Percentiles rank a stretch among this genome's conserved stretches.
These are phyloP conservation scores for Naegleria lovaniensis DNA, from an alignment of 208 protist species.

Conservation along the genomic window DNA sequence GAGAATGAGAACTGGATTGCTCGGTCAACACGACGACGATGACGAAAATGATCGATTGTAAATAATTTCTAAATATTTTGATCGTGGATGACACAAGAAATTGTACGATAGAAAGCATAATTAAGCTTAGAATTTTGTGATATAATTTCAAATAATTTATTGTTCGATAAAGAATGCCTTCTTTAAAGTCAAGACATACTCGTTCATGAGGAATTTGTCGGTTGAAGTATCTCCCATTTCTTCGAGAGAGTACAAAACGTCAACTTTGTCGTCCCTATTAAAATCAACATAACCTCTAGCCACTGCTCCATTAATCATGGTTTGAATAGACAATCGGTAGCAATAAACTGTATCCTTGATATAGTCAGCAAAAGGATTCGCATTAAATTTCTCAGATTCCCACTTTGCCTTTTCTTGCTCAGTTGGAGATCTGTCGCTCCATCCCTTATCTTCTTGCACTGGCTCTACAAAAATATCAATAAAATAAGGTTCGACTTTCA, in stretches of 20 bases:
- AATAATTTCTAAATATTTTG: neutral
- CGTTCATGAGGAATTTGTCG: neutral
- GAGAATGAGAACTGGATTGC: neutral
- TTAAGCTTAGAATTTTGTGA: no score
- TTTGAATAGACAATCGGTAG: neutral
- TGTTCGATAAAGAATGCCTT: neutral
- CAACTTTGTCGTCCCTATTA: neutral
- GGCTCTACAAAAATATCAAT: slow-evolving; percentile 34
- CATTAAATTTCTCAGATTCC: neutral
- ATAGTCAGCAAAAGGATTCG: neutral
- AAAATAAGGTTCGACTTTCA: neutral
- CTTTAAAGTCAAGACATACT: neutral
- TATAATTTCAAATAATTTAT: no score
- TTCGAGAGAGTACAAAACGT: neutral
- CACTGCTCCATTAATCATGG: neutral
- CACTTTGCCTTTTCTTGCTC: neutral
- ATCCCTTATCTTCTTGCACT: slow-evolving; percentile 29
- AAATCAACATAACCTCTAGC: neutral
- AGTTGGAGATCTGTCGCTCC: slow-evolving; percentile 14
- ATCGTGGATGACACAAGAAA: no score
- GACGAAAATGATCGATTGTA: neutral
- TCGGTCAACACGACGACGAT: neutral
- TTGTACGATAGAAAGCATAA: no score
- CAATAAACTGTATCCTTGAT: neutral
- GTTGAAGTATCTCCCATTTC: neutral